Evolutionary conservation across 768 basidiomycete genomes (phyloP).

Genomic region (Xanthoconium stramineum): DNA sequence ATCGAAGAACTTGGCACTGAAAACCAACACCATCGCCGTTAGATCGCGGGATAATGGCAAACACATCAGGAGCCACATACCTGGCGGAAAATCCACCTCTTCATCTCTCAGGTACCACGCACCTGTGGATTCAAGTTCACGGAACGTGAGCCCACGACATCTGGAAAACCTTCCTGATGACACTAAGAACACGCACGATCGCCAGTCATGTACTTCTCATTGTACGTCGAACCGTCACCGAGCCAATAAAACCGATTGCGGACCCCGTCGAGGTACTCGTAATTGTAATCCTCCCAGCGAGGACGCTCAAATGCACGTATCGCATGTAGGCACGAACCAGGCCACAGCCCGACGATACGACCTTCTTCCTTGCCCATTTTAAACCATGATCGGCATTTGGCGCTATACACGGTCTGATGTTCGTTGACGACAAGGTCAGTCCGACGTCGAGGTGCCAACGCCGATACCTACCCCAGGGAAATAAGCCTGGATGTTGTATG

Average conservation of each 20-base stretch:
- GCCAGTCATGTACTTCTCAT: slow-evolving; percentile 41
- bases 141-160: neutral
- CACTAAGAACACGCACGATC: slow-evolving; percentile 30
- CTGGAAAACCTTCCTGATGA: neutral
- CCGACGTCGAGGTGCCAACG: neutral
- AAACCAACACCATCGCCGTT: neutral
- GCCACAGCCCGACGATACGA: slow-evolving; percentile 56
- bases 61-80: neutral
- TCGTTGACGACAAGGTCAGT: slow-evolving; percentile 1
- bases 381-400: slow-evolving; percentile 63
- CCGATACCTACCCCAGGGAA: slow-evolving; percentile 11
- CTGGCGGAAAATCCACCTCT: slow-evolving; percentile 13
- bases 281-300: slow-evolving; percentile 64
- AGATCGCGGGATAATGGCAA: too few relatives aligned
- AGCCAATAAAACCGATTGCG: slow-evolving; percentile 56
- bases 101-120: slow-evolving; percentile 17
- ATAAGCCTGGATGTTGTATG: slow-evolving; percentile 6
- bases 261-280: slow-evolving; percentile 41
- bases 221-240: slow-evolving; percentile 57
- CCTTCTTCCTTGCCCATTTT: slow-evolving; percentile 57
- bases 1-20: neutral
- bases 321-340: slow-evolving; percentile 55
- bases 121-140: neutral
- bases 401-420: slow-evolving; percentile 52
- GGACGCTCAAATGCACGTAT: slow-evolving; percentile 47